Base-by-base conservation (phyloP, 2,329 filamentous ascomycete genomes). In the Neophaeococcomyces mojaviensis region DNA sequence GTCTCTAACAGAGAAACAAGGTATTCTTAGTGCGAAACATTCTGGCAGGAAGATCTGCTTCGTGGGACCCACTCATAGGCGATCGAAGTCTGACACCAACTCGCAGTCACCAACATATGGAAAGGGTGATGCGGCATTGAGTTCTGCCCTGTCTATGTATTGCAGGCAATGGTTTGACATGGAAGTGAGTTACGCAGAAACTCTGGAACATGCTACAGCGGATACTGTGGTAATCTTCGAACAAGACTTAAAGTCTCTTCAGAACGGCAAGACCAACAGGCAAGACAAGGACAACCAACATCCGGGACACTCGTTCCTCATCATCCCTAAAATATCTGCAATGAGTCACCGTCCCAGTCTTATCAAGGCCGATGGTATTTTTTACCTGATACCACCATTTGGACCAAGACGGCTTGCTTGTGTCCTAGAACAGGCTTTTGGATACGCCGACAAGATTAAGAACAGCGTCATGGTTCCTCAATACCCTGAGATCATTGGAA, bases 381-480 rank as follows among this genome's bases (percentile, higher is more conserved):
- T 35, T 18, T n/a, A 35, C 33, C 33, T 35, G 33, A 35, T 15
- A 15, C 33, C 33, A 35, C 33, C 33, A 35, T 35, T 35, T 15
- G 33, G 33, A n/a, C 33, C 33, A 35, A 35, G 33, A 15, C 33
- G 33, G 33, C 33, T 35, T 15, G 33, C 33, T 15, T 13, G 13
- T 5, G 19, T n/a, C 33, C 6, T 35, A 18, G 19, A 35, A 46
- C 60, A 4, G 47, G 61, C 51, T 2, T 39, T 52, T 2, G 46
- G 48, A 0, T 22, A 24, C 12, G 18, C 46, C 2, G 37, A 51
- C 18, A 38, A 37, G 4, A 53, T 56, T 4, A 46, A 50, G 24
- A 44, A 47, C 1, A 43, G 44, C 1, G 57, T 59, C 3, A 49
- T 58, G 2, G 46, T 61, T 8, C 56, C 56, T 24, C 33, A 35